Evolutionary conservation across 2,329 filamentous ascomycete species (phyloP), one percentile per base, ranked within the genome.

Genomic region (Zasmidium angulare): DNA sequence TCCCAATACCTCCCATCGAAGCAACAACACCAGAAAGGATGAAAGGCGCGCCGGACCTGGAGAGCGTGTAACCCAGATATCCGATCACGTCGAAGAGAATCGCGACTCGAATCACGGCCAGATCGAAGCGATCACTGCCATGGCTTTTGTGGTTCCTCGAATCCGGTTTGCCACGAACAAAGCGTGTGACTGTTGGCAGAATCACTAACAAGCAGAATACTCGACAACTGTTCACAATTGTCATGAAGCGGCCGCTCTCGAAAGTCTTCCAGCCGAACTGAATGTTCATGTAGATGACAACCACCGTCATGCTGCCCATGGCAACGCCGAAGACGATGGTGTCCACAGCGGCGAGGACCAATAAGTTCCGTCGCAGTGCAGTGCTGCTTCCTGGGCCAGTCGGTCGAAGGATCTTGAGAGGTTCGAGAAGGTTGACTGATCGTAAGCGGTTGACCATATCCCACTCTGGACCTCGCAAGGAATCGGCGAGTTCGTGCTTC

Each of bases 251-350:
- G 48, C 89, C 91, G 12, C 89, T 89, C 73, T 96, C 89, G 58
- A 91, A 82, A 43, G 87, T 92, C 50, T 85, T 84, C 95, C 95
- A 98, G 55, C 83, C 81, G 71, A 96, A 98, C 67, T 86, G 84
- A 68, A 84, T 89, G 65, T 90, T 88, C 22, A 86, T 86, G 76
- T 98, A 99, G 56, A 96, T 84, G 56, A 98, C 82, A 20, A 95
- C 81, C 36, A 97, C 87, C n/a, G 88, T 86, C 62, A 91, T 86
- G 0, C 87, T 84, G 50, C 93, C 91, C 82, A 97, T 90, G 7
- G 88, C 87, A 0, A 92, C 84, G 21, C 91, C 89, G 62, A 97
- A 89, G 65, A 96, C 84, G 63, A 91, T 86, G 23, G 89, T 90
- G 71, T 98, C 95, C 56, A 93, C 87, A 4, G 86, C 79, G 1